Percentiles rank a stretch among this genome's conserved stretches.
Conservation (phyloP, 805 yeast species). For the Candida suzukii region DNA sequence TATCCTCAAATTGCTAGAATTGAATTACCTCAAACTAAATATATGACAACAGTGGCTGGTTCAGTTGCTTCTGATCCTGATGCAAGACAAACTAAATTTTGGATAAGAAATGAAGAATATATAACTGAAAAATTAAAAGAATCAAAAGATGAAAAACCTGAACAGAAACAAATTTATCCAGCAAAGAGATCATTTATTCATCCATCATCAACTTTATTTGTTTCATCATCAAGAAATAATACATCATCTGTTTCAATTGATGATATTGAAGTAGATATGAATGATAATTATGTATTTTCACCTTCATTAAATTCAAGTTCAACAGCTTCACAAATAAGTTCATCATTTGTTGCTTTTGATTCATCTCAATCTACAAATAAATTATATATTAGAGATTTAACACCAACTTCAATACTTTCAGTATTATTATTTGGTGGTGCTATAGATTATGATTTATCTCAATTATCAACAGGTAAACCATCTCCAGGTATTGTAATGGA, state of each 20-base stretch:
- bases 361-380: slow-evolving; percentile 56
- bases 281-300: slow-evolving; percentile 32
- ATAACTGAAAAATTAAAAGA: slow-evolving; percentile 12
- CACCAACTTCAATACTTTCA: slow-evolving; percentile 72
- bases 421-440: slow-evolving; percentile 79
- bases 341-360: slow-evolving; percentile 58
- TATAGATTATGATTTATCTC: slow-evolving; percentile 48
- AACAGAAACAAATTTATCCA: slow-evolving; percentile 31
- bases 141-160: background rate
- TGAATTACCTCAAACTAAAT: slow-evolving; percentile 77
- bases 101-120: slow-evolving; percentile 61
- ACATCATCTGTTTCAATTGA: slow-evolving; percentile 8
- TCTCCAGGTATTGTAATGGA: slow-evolving; percentile 84
- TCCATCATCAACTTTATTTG: slow-evolving; percentile 76
- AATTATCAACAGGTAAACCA: slow-evolving; percentile 33
- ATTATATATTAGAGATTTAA: slow-evolving; percentile 63
- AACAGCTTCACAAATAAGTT: slow-evolving; percentile 20
- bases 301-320: slow-evolving; percentile 19
- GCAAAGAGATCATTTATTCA: slow-evolving; percentile 74
- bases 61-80: slow-evolving; percentile 84
- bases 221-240: slow-evolving; percentile 27
- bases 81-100: slow-evolving; percentile 61
- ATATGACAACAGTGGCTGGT: slow-evolving; percentile 61
- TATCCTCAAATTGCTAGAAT: slow-evolving; percentile 81
- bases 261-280: slow-evolving; percentile 16